Evolutionary conservation across 345 rosid species (phyloP).

Genomic region (Eutrema yunnanense): DNA sequence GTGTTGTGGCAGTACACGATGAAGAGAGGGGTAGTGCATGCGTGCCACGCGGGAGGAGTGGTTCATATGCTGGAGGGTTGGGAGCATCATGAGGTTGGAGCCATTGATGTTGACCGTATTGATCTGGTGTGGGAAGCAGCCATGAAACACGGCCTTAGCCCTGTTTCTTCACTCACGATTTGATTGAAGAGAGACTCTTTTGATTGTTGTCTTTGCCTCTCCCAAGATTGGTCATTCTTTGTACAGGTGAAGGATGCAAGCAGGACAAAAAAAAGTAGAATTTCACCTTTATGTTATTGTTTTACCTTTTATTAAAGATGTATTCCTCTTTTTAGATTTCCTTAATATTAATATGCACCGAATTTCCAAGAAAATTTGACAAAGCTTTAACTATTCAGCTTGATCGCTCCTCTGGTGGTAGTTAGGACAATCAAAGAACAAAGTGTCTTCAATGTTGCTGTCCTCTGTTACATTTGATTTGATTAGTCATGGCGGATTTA

Average conservation of each 20-base stretch:
- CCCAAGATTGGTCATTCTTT: slow-evolving; percentile 22
- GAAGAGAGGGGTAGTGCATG: slow-evolving; percentile 97
- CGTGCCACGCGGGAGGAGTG: slow-evolving; percentile 98
- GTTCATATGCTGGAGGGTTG: slow-evolving; percentile 88
- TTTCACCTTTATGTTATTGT: slow-evolving; percentile 18
- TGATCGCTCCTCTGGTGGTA: neutral
- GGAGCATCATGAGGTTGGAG: slow-evolving; percentile 95
- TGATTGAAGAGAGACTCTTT: neutral
- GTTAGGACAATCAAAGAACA: neutral
- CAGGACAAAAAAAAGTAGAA: neutral
- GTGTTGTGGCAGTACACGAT: slow-evolving; percentile 87
- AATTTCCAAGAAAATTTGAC: neutral
- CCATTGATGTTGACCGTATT: slow-evolving; percentile 77
- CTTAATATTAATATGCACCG: neutral
- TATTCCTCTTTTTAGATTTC: neutral
- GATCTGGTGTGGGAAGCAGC: slow-evolving; percentile 95
- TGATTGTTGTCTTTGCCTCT: slow-evolving; percentile 2
- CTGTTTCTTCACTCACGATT: slow-evolving; percentile 37
- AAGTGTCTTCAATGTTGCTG: neutral
- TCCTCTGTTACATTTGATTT: neutral
- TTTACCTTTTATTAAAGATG: slow-evolving; percentile 3
- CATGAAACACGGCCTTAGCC: slow-evolving; percentile 63
- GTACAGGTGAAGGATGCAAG: slow-evolving; percentile 24
- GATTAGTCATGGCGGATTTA: neutral
- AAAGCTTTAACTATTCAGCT: slow-evolving; percentile 6